Evolutionary conservation across 2,329 filamentous ascomycete species (phyloP), one percentile per base, ranked within the genome.

Genomic region (Lecanicillium sp.): DNA sequence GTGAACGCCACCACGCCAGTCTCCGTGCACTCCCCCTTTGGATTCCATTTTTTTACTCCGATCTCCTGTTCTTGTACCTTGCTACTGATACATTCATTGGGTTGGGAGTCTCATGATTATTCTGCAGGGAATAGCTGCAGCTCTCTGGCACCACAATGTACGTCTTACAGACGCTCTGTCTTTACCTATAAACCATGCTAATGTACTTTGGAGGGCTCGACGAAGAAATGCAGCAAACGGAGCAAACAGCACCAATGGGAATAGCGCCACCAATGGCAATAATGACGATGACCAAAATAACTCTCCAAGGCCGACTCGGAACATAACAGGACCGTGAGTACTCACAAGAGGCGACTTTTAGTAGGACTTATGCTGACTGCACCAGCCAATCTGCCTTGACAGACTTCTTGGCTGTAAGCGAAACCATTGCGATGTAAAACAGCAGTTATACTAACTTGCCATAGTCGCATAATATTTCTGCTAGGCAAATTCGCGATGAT

Each of bases 401-500:
- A 3, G 68, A 73, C 45, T 75, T 71, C 43, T 55, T 75, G 31
- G 70, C 70, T 17, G 67, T 69, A 46, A 47, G 64, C 48, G 20
- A 30, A n/a, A n/a, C n/a, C n/a, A 13, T 15, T 8, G 27, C 18
- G 5, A 13, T 27, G 18, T 22, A 14, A 14, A 14, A 29, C 16
- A 29, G 34, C 7, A 17, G n/a, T 19, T 12, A 7, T 39, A 32
- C 51, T 60, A 34, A 60, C 39, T 25, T 12, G 7, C 5, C 14
- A 11, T 25, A 82, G 73, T 76, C 81, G 3, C 80, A 85, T 57
- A 85, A 85, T 50, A 87, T 87, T 47, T 85, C 76, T 16, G 72
- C 75, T 3, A 56, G 64, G 19, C 67, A 73, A 42, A 78, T 78
- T 41, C 65, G 68, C 27, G 54, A 62, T 15, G 65, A 72, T 44